phyloP scores from a whole-genome alignment of 2,329 filamentous ascomycete species.

The Epichloe scottii region DNA sequence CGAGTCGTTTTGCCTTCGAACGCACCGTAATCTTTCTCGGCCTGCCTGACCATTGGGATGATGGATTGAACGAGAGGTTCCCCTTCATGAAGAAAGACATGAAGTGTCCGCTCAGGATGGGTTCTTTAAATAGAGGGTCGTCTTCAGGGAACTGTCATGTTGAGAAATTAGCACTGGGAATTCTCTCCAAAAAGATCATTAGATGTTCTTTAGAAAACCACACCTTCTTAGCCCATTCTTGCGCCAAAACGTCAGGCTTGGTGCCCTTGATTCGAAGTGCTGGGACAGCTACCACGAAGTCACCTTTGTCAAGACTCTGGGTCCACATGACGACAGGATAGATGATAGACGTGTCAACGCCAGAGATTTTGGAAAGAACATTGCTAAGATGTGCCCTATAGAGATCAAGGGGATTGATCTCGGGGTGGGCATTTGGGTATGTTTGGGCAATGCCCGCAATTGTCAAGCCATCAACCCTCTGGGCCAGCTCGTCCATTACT shows the following conservation, averaged over 20 bases:
- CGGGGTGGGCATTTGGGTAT: constrained; percentile 49
- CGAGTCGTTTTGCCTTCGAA: background rate
- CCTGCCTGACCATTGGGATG: constrained; percentile 55
- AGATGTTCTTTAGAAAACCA: background rate
- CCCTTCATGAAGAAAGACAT: constrained; percentile 71
- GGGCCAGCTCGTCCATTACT: constrained; percentile 5
- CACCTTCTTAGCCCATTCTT: constrained; percentile 51
- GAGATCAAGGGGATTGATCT: constrained; percentile 64
- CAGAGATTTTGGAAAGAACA: constrained; percentile 54
- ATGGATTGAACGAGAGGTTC: constrained; percentile 51
- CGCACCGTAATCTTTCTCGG: constrained; percentile 36
- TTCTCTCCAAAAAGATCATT: background rate
- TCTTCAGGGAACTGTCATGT: constrained; percentile 54
- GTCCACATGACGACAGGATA: constrained; percentile 72
- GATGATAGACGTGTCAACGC: constrained; percentile 57
- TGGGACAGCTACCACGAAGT: constrained; percentile 65
- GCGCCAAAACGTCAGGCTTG: constrained; percentile 50
- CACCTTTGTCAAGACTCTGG: constrained; percentile 66
- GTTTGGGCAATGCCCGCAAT: constrained; percentile 1
- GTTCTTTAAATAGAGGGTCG: constrained; percentile 60
- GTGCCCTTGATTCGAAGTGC: constrained; percentile 65
- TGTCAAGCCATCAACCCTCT: constrained; percentile 7
- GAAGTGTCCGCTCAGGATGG: constrained; percentile 53
- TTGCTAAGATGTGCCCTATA: constrained; percentile 68
- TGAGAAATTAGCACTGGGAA: background rate